Percentiles rank a stretch among this genome's conserved stretches.
Evolutionary conservation across 441 rosid genomes (phyloP).

Genomic region (Pelargonium citronellum): DNA sequence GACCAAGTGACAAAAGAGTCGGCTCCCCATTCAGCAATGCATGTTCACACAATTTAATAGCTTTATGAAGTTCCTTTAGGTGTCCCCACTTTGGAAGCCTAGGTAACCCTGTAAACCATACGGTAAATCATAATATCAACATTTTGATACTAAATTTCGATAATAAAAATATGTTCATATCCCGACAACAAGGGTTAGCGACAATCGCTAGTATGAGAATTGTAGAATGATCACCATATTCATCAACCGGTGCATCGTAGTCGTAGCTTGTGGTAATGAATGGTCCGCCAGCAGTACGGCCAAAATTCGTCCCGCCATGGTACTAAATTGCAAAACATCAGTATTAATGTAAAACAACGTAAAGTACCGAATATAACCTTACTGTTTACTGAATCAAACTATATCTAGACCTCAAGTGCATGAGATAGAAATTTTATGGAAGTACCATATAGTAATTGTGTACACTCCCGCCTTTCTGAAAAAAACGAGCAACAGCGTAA

Average conservation of each 20-base stretch:
- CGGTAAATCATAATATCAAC: slow-evolving; percentile 14
- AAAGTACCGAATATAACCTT: not conserved
- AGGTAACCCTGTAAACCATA: slow-evolving; percentile 55
- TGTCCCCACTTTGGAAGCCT: slow-evolving; percentile 98
- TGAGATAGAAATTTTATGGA: slow-evolving; percentile 18
- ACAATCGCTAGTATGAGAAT: slow-evolving; percentile 12
- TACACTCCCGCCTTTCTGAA: slow-evolving; percentile 80
- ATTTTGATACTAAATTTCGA: not conserved
- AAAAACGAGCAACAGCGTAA: slow-evolving; percentile 83
- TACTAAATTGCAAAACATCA: slow-evolving; percentile 40
- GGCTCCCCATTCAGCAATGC: slow-evolving; percentile 49
- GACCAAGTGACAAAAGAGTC: slow-evolving; percentile 52
- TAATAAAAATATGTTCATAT: not conserved
- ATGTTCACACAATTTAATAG: slow-evolving; percentile 70
- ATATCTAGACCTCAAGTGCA: not conserved
- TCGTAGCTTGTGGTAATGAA: slow-evolving; percentile 95
- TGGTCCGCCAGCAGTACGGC: slow-evolving; percentile 92
- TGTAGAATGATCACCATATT: slow-evolving; percentile 57
- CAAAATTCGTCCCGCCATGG: slow-evolving; percentile 97
- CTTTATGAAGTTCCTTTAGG: slow-evolving; percentile 76
- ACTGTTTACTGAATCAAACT: not conserved
- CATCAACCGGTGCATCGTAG: slow-evolving; percentile 96
- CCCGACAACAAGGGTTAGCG: not conserved
- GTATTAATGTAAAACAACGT: not conserved
- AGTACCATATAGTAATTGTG: slow-evolving; percentile 90